phyloP scores from a whole-genome alignment of 768 basidiomycete species.

The Naganishia antarctica region DNA sequence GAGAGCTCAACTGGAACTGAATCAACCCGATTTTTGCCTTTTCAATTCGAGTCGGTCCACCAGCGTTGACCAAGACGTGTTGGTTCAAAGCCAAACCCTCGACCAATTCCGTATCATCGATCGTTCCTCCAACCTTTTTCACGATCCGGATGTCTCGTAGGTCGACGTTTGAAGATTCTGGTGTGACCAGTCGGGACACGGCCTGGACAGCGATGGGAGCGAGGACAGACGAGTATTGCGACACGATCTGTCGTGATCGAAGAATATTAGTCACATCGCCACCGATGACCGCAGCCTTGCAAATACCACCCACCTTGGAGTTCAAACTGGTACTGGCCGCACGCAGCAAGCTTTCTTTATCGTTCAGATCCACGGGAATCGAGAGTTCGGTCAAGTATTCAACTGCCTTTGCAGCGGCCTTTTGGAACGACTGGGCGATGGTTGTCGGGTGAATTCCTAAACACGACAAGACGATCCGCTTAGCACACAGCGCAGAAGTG shows the following conservation, averaged over 20 bases:
- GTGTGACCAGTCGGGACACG: slow-evolving; percentile 81
- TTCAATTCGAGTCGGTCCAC: slow-evolving; percentile 90
- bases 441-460: slow-evolving; percentile 85
- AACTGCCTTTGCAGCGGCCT: slow-evolving; percentile 84
- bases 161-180: slow-evolving; percentile 89
- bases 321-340: slow-evolving; percentile 94
- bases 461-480: neutral
- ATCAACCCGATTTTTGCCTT: slow-evolving; percentile 98
- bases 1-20: slow-evolving; percentile 95
- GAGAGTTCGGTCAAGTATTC: slow-evolving; percentile 91
- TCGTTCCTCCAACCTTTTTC: slow-evolving; percentile 97
- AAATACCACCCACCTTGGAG: slow-evolving; percentile 76
- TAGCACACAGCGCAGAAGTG: neutral
- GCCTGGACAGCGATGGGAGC: slow-evolving; percentile 99
- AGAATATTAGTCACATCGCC: neutral
- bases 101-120: slow-evolving; percentile 94
- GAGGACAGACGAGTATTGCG: slow-evolving; percentile 94
- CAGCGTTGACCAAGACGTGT: slow-evolving; percentile 80
- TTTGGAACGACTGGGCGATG: slow-evolving; percentile 91
- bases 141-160: slow-evolving; percentile 92
- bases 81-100: slow-evolving; percentile 98
- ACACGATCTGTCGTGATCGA: slow-evolving; percentile 70
- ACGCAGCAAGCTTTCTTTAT: slow-evolving; percentile 74
- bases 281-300: too few relatives aligned
- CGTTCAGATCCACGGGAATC: slow-evolving; percentile 81